Percentiles rank a stretch among this genome's conserved stretches.
These are phyloP conservation scores for Colletotrichum tamarilloi DNA, from an alignment of 2,329 filamentous ascomycete genomes.

Conservation along the genomic window DNA sequence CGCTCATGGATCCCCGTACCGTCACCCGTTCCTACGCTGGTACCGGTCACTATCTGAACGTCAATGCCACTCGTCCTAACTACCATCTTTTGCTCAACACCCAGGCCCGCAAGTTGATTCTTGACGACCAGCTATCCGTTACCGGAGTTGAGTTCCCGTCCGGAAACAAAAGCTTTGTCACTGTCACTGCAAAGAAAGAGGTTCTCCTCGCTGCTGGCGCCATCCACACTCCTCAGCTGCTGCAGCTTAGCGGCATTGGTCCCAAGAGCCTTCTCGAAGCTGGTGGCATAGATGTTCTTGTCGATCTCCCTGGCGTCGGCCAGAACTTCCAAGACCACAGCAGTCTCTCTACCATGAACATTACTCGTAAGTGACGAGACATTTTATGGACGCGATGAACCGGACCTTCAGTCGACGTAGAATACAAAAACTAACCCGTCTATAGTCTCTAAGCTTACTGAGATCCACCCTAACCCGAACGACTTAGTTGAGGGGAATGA, in stretches of 20 bases:
- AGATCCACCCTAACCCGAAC: constrained; percentile 31
- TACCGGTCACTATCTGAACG: constrained; percentile 47
- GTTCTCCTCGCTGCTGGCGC: constrained; percentile 51
- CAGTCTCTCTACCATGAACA: constrained; percentile 40
- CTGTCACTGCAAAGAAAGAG: constrained; percentile 45
- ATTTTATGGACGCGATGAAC: background rate
- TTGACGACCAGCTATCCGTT: constrained; percentile 43
- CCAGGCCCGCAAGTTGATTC: constrained; percentile 46
- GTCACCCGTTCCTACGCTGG: constrained; percentile 51
- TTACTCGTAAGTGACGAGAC: constrained; percentile 29
- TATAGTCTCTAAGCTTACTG: constrained; percentile 23
- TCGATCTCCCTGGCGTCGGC: constrained; percentile 58
- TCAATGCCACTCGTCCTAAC: constrained; percentile 46
- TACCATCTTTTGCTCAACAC: constrained; percentile 48
- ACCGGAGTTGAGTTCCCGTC: constrained; percentile 45
- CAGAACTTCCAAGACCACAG: constrained; percentile 53
- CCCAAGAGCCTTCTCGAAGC: constrained; percentile 46
- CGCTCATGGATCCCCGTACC: constrained; percentile 50
- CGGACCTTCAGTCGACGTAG: background rate
- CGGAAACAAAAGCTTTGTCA: constrained; percentile 31
- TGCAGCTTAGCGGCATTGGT: constrained; percentile 58
- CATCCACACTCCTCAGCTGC: constrained; percentile 50
- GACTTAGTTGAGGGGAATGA: constrained; percentile 28
- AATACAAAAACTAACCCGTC: background rate
- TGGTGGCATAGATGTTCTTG: constrained; percentile 48